Conservation (phyloP, 2,329 filamentous ascomycete species). For the Fusarium sp. region DNA sequence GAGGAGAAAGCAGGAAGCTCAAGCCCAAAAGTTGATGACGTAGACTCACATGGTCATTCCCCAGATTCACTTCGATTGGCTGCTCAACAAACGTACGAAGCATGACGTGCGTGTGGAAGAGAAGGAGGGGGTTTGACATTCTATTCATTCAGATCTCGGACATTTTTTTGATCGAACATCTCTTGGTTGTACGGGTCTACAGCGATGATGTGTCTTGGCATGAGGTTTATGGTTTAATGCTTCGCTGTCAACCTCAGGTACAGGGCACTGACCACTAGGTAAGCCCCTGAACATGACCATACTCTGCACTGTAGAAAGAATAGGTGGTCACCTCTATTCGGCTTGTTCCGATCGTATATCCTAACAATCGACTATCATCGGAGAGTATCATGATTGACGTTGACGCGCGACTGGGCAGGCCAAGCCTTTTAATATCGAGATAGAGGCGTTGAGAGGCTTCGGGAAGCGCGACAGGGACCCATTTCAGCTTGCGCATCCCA, state of each 20-base stretch:
- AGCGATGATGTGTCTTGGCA: conserved; percentile 21
- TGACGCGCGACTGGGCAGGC: neutral
- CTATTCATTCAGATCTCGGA: conserved; percentile 22
- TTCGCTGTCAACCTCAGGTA: conserved; percentile 31
- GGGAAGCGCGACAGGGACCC: conserved; percentile 9
- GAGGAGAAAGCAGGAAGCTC: conserved; percentile 21
- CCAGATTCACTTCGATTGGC: conserved; percentile 34
- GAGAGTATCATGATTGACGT: neutral
- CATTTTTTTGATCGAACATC: conserved; percentile 3
- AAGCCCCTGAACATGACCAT: conserved; percentile 11
- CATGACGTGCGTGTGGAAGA: conserved; percentile 31
- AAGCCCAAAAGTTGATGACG: conserved; percentile 39
- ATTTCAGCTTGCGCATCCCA: conserved; percentile 3
- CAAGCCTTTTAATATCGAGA: neutral
- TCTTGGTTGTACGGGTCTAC: neutral
- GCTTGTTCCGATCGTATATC: neutral
- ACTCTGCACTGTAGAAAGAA: neutral
- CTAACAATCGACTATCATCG: neutral
- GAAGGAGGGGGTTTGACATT: neutral
- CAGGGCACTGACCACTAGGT: conserved; percentile 20
- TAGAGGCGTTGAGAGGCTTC: conserved; percentile 10
- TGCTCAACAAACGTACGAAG: conserved; percentile 18
- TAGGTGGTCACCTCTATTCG: neutral
- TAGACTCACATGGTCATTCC: conserved; percentile 42
- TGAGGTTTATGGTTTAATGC: conserved; percentile 7